Evolutionary conservation across 768 basidiomycete species (phyloP), one percentile per base, ranked within the genome.

Genomic region (Podaxis pistillaris): DNA sequence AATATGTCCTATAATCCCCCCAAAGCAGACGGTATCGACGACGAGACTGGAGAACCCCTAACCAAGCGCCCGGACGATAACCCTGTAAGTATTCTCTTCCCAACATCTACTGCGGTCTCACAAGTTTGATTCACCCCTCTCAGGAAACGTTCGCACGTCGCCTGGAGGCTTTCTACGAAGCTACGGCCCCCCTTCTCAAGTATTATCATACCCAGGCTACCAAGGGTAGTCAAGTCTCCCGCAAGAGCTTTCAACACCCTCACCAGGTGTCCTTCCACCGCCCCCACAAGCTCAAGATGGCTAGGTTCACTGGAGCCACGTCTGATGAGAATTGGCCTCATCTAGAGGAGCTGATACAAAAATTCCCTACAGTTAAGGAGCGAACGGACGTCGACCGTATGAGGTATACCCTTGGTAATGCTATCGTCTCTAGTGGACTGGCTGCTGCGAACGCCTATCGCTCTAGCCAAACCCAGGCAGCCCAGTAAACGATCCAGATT

Each of bases 261-360:
- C 83, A 84, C 66, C 83, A 84, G 63, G 72, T 84, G 22, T 73
- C 80, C 13, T 80, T 83, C 70, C 75, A 76, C 53, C 72, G 78
- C 7, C 77, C 82, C 15, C 74, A 81, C 28, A 78, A 75, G 55
- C 72, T 87, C 17, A 80, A 81, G 56, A 69, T 91, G 9, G 79
- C 82, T 49, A 86, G 86, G 2, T 72, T 96, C 33, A 78, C 81
- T 19, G 93, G 94, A 2, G 75, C 80, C 60, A 91, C 92, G 7
- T 92, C 90, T 2, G 91, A 95, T 69, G 91, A 94, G 73, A 95
- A 96, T 65, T 96, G 93, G 93, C 93, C 91, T 2, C 78, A 87
- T 66, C 81, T 96, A 11, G 92, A 94, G 64, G 74, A 74, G 49
- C 76, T 84, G 22, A 77, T 94, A 24, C 76, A 78, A 56, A 74